A percentile compares a stretch with the other conserved stretches of the same genome.
Conservation (phyloP, 1,284 basidiomycete species). For the Trametes versicolor region DNA sequence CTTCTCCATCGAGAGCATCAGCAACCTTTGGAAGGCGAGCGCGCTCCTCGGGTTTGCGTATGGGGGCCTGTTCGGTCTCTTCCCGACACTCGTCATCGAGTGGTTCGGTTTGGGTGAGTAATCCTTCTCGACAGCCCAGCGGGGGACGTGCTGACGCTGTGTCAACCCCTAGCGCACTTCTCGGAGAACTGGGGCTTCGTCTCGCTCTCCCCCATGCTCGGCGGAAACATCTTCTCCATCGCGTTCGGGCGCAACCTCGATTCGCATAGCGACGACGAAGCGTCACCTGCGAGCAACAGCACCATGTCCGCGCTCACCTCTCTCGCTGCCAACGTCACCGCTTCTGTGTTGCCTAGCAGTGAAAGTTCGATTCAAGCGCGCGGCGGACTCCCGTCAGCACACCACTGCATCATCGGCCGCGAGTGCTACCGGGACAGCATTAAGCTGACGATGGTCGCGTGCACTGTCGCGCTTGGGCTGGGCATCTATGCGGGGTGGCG, state of each 20-base stretch:
- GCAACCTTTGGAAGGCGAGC: constrained; percentile 81
- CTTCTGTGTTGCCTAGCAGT: not conserved
- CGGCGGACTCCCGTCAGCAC: constrained; percentile 44
- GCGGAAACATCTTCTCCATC: constrained; percentile 87
- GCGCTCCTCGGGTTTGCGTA: constrained; percentile 78
- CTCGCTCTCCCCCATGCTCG: constrained; percentile 79
- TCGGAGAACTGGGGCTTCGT: constrained; percentile 90
- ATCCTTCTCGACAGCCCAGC: not conserved
- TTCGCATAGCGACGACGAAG: constrained; percentile 58
- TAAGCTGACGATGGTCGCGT: constrained; percentile 59
- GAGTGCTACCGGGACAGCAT: constrained; percentile 63
- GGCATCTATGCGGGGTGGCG: constrained; percentile 60
- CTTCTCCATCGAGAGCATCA: constrained; percentile 65
- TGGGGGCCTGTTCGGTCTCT: constrained; percentile 81
- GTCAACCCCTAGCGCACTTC: constrained; percentile 61
- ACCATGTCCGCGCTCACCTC: constrained; percentile 20
- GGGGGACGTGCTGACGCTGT: constrained; percentile 1
- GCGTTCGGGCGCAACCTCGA: constrained; percentile 86
- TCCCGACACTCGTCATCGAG: constrained; percentile 83
- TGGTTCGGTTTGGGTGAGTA: constrained; percentile 78
- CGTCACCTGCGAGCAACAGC: constrained; percentile 14
- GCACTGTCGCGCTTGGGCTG: constrained; percentile 56
- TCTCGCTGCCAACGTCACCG: constrained; percentile 9
- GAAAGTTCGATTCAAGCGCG: constrained; percentile 15
- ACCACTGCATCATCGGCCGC: constrained; percentile 60